phyloP scores from a whole-genome alignment of 352 stramenopile species.

The Phytophthora lateralis region DNA sequence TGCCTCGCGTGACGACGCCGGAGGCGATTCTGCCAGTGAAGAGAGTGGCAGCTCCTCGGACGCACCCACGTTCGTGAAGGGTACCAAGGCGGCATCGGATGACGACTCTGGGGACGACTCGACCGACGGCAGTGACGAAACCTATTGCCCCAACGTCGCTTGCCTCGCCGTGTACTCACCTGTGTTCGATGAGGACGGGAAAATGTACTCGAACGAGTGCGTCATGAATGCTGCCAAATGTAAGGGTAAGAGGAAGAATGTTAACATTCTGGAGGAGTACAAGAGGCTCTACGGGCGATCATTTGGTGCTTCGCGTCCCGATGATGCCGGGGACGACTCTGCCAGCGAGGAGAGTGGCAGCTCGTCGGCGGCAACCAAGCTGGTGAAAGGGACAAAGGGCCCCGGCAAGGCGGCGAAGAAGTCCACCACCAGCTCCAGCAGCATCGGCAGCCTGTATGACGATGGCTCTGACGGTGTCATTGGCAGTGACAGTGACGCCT shows the following conservation, averaged over 20 bases:
- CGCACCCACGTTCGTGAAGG: not conserved
- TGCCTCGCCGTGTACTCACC: not conserved
- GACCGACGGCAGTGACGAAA: not conserved
- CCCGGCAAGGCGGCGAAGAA: slow-evolving; percentile 11
- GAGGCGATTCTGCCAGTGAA: not conserved
- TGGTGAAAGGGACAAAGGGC: slow-evolving; percentile 14
- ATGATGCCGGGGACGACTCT: slow-evolving; percentile 7
- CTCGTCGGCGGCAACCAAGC: slow-evolving; percentile 3
- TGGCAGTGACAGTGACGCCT: slow-evolving; percentile 14
- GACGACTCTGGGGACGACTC: not conserved
- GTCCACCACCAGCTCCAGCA: not conserved
- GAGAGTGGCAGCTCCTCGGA: not conserved
- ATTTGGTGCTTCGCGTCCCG: slow-evolving; percentile 10
- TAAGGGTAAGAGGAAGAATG: slow-evolving; percentile 11
- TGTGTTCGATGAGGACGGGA: slow-evolving; percentile 24
- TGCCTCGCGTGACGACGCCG: slow-evolving; percentile 3
- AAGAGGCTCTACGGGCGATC: slow-evolving; percentile 18
- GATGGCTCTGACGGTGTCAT: slow-evolving; percentile 23
- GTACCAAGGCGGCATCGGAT: not conserved
- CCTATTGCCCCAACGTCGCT: not conserved
- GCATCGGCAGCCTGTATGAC: slow-evolving; percentile 21
- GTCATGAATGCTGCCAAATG: slow-evolving; percentile 17
- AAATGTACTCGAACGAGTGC: slow-evolving; percentile 22
- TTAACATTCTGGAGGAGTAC: slow-evolving; percentile 15
- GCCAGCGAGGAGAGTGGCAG: slow-evolving; percentile 2